Evolutionary conservation across 768 basidiomycete genomes (phyloP), one percentile per base, ranked within the genome.

Genomic region (Megacollybia marginata): DNA sequence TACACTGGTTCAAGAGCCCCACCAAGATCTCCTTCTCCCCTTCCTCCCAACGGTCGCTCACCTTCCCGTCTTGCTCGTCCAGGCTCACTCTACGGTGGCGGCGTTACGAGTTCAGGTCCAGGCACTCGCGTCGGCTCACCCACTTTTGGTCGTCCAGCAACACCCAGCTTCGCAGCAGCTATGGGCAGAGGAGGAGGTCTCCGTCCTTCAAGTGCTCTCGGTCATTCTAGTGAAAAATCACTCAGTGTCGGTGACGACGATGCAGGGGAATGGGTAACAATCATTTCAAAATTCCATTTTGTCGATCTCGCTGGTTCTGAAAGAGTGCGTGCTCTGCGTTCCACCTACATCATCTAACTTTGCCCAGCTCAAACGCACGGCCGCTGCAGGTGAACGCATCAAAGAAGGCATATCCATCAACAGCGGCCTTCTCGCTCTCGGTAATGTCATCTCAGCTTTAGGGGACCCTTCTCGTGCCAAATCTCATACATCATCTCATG

Each of bases 351-450:
- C 54, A 45, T 48, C 49, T 53, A 18, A 52, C 60, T 62, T 52
- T 49, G 48, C 38, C n/a, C 58, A 92, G 88, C 75, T 99, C 44
- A 99, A 99, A 67, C 84, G 96, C 40, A 99, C 96, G 9, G 90
- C 93, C 1, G 96, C 95, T 5, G 85, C 84, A 9, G 96, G 96
- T 5, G 95, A 97, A 54, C 87, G 95, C 49, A 91, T 95, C 66
- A 98, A 92, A 65, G 96, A 97, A 69, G 95, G 95, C n/a, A 96
- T 96, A 48, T 92, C 92, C 28, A 98, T 98, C 71, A 99, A 99
- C 71, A 88, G 90, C 53, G 96, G 96, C 52, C 81, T 99, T 33
- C 78, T 93, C 33, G 95, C 96, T 15, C 79, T 99, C 18, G 96
- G 96, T 43, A 99, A 99, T 65, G 96, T 99, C 59, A 98, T 99